Evolutionary conservation across 768 basidiomycete species (phyloP), one percentile per base, ranked within the genome.

Genomic region (Phylloporus arenicola): DNA sequence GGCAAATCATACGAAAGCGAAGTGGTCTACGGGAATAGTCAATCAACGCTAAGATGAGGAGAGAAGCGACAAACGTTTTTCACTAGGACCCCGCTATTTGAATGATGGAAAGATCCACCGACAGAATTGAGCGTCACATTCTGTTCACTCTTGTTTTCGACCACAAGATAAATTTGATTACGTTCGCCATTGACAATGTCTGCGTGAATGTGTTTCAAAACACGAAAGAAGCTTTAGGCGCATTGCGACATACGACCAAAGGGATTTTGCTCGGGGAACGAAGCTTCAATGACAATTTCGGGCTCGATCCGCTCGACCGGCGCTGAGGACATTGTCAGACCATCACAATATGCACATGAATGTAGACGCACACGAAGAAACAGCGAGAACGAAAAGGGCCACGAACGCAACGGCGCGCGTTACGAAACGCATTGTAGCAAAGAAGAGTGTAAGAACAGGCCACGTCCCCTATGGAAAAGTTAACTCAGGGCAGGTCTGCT

Each of bases 151-250:
- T 80, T 86, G 69, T 89, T 92, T 68, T 89, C 88, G 12, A 92
- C 74, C 24, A 74, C 67, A 43, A 92, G 67, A 22, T 69, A 68
- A 30, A 92, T 70, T 29, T 76, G 70, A 63, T 90, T 92, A 62
- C 77, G 81, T 73, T 89, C 86, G 51, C 89, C 89, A 58, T 92
- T 92, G 29, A 91, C 82, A 43, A 92, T 72, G 52, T 90, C 89
- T 92, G 60, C n/a, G 54, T 34, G 29, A 19, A 48, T n/a, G 39
- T 34, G 47, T 59, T 34, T 11, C 11, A 33, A 31, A 7, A 8
- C 40, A 46, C 55, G 20, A 45, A 53, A 22, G 2, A 22, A 1
- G 13, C 3, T 2, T 24, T 35, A 34, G 33, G 13, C 16, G 34
- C n/a, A 17, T 17, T 29, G 52, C 46, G 44, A 78, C 88, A 56